Evolutionary conservation across 352 stramenopile genomes (phyloP), one percentile per base, ranked within the genome.

Genomic region (Phytophthora parvispora): DNA sequence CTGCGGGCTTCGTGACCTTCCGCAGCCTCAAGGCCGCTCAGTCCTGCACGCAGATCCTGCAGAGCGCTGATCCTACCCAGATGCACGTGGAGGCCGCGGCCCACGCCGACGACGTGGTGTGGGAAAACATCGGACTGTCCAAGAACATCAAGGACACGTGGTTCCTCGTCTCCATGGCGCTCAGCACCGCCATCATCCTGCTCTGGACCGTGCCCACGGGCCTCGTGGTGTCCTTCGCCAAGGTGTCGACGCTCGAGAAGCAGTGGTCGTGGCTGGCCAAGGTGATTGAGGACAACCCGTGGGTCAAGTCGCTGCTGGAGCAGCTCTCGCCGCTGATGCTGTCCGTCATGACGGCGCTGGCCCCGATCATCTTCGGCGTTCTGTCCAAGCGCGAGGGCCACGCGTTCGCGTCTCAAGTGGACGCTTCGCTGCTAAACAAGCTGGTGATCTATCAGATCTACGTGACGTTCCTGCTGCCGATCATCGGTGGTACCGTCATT

Each of bases 161-260:
- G 84, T 78, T 82, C 27, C 64, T 92, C 57, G 84, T 94, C 55
- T 94, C 87, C 8, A 64, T 86, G 29, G 78, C 64, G 2, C 66
- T 90, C 7, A 88, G 85, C 20, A 75, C 73, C 6, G 84, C 73
- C 10, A 94, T 96, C 45, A 96, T 96, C 56, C 48, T 96, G 28
- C 90, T 96, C 20, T 96, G 89, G 89, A 94, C 84, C 12, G 83
- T 96, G 40, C 89, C 89, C 20, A 96, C 89, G 32, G 77, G 83
- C 58, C 78, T 94, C 49, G 83, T 94, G 9, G 89, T 96, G 51
- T 86, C 85, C 0, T 80, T 96, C 45, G 83, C 86, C 43, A 94
- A 93, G 49, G 75, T 94, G 0, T 74, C 86, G 3, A 75, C 74
- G 13, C 67, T 96, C 1, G 73, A 87, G 61, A 34, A 74, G 6